Evolutionary conservation across 1,139 yeast species (phyloP).

Genomic region (Blastobotrys capitulatus): DNA sequence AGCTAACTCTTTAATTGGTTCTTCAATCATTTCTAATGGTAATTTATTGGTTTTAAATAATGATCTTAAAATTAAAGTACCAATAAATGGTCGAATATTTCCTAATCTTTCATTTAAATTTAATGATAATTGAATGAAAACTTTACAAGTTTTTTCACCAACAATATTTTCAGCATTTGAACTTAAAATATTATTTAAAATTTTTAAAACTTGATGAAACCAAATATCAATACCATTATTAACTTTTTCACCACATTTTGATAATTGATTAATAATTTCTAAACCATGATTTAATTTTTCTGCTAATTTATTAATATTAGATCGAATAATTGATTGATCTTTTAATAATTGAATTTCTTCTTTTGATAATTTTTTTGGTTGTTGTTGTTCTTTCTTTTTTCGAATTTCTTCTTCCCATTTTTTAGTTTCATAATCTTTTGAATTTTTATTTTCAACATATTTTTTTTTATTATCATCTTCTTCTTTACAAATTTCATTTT

Average conservation of each 20-base stretch:
- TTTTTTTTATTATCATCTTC: conserved; percentile 44
- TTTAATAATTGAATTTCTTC: conserved; percentile 72
- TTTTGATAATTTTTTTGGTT: conserved; percentile 51
- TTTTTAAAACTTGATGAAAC: conserved; percentile 60
- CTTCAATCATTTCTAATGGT: conserved; percentile 42
- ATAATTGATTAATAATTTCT: conserved; percentile 48
- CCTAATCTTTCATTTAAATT: conserved; percentile 45
- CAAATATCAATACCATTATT: conserved; percentile 68
- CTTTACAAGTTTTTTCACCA: conserved; percentile 28
- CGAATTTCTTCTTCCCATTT: conserved; percentile 89
- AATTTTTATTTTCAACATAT: conserved; percentile 49
- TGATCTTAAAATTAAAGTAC: conserved; percentile 62
- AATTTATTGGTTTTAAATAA: conserved; percentile 21
- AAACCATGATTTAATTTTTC: conserved; percentile 45
- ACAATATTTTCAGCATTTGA: conserved; percentile 31
- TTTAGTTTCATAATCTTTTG: conserved; percentile 76
- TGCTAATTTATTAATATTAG: conserved; percentile 39
- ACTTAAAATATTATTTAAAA: conserved; percentile 38
- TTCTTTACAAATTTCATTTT: conserved; percentile 66
- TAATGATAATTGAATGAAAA: conserved; percentile 30
- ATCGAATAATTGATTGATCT: conserved; percentile 55
- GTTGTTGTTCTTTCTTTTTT: conserved; percentile 45
- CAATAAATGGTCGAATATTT: conserved; percentile 47
- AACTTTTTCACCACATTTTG: conserved; percentile 44
- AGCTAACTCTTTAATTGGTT: conserved; percentile 48